phyloP scores from a whole-genome alignment of 805 yeast species.

The Myxozyma mucilagina region DNA sequence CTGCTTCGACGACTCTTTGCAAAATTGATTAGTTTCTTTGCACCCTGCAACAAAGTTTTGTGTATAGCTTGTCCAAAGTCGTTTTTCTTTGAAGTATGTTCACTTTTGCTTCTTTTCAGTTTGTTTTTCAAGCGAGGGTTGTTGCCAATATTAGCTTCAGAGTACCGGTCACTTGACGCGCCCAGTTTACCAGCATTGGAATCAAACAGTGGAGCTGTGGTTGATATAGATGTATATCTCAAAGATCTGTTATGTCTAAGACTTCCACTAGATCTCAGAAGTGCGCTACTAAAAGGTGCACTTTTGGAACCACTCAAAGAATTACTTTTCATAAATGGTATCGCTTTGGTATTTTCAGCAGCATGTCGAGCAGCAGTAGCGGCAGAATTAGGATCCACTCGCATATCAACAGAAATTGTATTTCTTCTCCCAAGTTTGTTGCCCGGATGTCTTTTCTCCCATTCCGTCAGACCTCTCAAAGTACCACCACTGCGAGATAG shows the following conservation, averaged over 20 bases:
- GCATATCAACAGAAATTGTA: background rate
- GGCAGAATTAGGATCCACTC: background rate
- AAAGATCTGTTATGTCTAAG: background rate
- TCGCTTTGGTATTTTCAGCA: background rate
- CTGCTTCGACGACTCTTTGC: background rate
- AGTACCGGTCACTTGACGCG: background rate
- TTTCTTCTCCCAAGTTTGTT: background rate
- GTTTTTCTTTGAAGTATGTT: background rate
- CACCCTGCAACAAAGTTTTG: background rate
- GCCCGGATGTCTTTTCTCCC: background rate
- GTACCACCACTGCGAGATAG: constrained; percentile 7
- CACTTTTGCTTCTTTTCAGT: background rate
- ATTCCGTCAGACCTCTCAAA: background rate
- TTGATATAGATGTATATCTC: background rate
- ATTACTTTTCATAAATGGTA: background rate
- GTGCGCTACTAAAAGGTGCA: too few species aligned
- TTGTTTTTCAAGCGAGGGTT: constrained; percentile 1
- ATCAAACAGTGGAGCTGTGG: background rate
- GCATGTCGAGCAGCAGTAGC: background rate
- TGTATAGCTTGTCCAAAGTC: background rate
- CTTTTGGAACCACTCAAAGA: background rate
- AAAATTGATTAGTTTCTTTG: background rate
- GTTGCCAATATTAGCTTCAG: constrained; percentile 3
- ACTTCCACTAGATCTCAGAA: background rate
- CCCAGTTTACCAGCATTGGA: background rate